Evolutionary conservation across 108 stramenopile species (phyloP).

Genomic region (Nitzschia putrida): DNA sequence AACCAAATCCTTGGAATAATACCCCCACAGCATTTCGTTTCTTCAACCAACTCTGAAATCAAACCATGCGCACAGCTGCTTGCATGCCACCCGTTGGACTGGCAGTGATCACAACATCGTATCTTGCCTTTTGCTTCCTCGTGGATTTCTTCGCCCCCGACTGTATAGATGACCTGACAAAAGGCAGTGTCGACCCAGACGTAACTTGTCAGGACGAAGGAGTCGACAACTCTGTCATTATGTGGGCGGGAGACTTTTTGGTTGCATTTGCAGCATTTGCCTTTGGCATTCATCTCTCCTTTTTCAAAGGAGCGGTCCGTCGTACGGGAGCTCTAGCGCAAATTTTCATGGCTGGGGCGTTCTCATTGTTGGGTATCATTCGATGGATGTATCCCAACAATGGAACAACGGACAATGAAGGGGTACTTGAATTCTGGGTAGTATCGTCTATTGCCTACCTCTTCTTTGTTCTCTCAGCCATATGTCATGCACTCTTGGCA

Average conservation of each 20-base stretch:
- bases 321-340: slow-evolving; percentile 15
- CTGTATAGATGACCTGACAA: not conserved
- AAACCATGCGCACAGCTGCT: too few relatives aligned
- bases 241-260: slow-evolving; percentile 27
- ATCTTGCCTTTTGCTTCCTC: not conserved
- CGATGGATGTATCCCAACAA: slow-evolving; percentile 24
- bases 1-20: too few relatives aligned
- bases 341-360: slow-evolving; percentile 23
- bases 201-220: slow-evolving; percentile 21
- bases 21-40: too few relatives aligned
- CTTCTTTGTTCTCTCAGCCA: slow-evolving; percentile 13
- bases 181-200: not conserved
- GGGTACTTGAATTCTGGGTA: slow-evolving; percentile 21
- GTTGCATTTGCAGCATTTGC: slow-evolving; percentile 6
- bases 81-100: not conserved
- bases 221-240: slow-evolving; percentile 27
- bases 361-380: slow-evolving; percentile 14
- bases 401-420: slow-evolving; percentile 17
- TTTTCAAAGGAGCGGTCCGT: not conserved
- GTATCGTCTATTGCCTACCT: slow-evolving; percentile 2
- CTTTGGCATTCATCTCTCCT: slow-evolving; percentile 18
- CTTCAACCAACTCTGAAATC: too few relatives aligned
- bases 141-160: not conserved
- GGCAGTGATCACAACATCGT: not conserved
- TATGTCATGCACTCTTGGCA: slow-evolving; percentile 26